Evolutionary conservation across 805 yeast genomes (phyloP), one percentile per base, ranked within the genome.

Genomic region (Lipomyces mesembrius): DNA sequence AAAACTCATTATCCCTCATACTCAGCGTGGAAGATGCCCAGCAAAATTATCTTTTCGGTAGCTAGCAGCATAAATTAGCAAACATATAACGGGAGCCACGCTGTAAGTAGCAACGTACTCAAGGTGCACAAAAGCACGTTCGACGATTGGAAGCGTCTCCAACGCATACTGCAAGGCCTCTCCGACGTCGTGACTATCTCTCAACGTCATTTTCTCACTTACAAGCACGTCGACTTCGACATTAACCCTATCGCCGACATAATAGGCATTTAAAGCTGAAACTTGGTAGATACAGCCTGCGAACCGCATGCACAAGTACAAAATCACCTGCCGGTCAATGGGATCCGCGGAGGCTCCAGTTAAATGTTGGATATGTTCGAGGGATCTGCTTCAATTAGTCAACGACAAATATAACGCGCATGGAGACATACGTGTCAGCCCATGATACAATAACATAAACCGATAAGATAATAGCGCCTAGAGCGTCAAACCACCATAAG

Each of bases 91-190:
- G 3, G 9, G 6, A n/a, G 20, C 37, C 20, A 29, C 9, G 20
- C 2, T 17, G 25, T 43, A 17, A 43, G 3, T n/a, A 43, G 22
- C 56, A 27, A 65, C 72, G 43, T 87, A 87, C 72, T 90, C 96
- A 39, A 90, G 82, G 75, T 90, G 96, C 20, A 90, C 95, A 80
- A 88, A 90, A 1, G 93, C 92, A 61, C 96, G 80, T 74, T 90
- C 94, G 1, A 90, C 92, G 76, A 81, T 84, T 0, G 94, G 92
- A 66, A 90, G 78, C 0, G 92, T 86, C 71, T 90, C 96, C 32
- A 90, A 81, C 1, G 95, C 90, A 74, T 89, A 90, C 77, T 90
- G 96, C 57, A 90, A 78, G 0, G 93, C 88, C 76, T 90, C 96
- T 2, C 91, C 96, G 46, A 90, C 81, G 75, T 90, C 96, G 76